Conservation (phyloP, 2,329 filamentous ascomycete genomes). For the Sphaerulina populicola region DNA sequence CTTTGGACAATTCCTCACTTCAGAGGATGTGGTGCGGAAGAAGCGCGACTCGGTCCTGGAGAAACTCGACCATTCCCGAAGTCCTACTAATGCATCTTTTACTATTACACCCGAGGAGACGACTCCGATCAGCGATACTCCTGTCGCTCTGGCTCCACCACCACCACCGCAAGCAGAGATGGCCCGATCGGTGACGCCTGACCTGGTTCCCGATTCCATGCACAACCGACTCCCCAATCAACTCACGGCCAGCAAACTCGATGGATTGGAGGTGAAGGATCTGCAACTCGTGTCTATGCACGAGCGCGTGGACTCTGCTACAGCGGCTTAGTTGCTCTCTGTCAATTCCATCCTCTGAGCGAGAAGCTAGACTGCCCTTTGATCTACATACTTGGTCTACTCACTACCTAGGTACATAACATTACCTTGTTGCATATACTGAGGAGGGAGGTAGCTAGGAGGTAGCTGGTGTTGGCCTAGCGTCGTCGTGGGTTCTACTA, state of each 20-base stretch:
- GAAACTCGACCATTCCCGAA: conserved; percentile 30
- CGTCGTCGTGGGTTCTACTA: too few species aligned
- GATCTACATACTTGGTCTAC: too few species aligned
- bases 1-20: conserved; percentile 39
- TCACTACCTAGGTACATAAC: too few species aligned
- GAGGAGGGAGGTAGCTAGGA: too few species aligned
- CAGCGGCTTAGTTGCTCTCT: conserved; percentile 7
- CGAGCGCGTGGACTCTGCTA: conserved; percentile 28
- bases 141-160: conserved; percentile 1
- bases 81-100: conserved; percentile 21
- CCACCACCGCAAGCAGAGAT: conserved; percentile 15
- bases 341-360: conserved; percentile 1
- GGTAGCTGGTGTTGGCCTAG: too few species aligned
- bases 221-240: conserved; percentile 24
- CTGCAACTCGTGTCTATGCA: conserved; percentile 29
- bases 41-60: conserved; percentile 33
- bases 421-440: too few species aligned
- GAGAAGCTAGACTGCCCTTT: too few species aligned
- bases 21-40: conserved; percentile 25
- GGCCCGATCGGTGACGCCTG: conserved; percentile 28
- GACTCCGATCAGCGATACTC: conserved; percentile 28
- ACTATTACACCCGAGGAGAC: conserved; percentile 22
- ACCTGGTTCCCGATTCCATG: conserved; percentile 34
- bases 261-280: conserved; percentile 28
- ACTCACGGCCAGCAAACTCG: conserved; percentile 9